phyloP scores from a whole-genome alignment of 78 protist genomes.

The Cavenderia fasciculata region DNA sequence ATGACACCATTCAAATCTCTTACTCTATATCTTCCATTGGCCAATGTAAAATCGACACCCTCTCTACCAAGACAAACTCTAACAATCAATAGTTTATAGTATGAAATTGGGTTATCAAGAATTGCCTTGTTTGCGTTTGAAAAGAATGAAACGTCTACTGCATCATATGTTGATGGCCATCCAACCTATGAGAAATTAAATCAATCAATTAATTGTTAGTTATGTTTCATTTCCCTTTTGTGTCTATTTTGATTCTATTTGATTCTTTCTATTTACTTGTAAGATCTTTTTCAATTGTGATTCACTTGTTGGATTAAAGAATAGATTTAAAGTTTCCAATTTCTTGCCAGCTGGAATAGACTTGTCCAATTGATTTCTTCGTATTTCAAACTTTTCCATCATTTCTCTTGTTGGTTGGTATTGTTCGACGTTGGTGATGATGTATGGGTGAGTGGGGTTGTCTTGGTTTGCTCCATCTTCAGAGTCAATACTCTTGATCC shows the following conservation, averaged over 20 bases:
- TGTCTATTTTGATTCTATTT: no score
- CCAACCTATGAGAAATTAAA: background rate
- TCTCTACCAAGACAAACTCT: slow-evolving; percentile 43
- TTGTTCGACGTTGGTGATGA: slow-evolving; percentile 16
- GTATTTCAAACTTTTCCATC: slow-evolving; percentile 28
- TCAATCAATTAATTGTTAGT: background rate
- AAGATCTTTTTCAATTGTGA: slow-evolving; percentile 12
- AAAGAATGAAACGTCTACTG: slow-evolving; percentile 5
- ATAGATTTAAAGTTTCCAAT: slow-evolving; percentile 27
- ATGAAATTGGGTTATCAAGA: background rate
- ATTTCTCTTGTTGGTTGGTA: slow-evolving; percentile 26
- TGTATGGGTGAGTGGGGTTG: slow-evolving; percentile 9
- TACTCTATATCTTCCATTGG: slow-evolving; percentile 9
- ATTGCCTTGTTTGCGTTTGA: slow-evolving; percentile 32
- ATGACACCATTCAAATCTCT: slow-evolving; percentile 3
- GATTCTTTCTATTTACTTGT: slow-evolving; percentile 16
- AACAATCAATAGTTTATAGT: background rate
- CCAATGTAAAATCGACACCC: slow-evolving; percentile 11
- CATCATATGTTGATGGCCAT: slow-evolving; percentile 19
- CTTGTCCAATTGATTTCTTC: slow-evolving; percentile 30
- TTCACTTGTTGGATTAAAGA: slow-evolving; percentile 35
- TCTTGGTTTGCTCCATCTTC: background rate
- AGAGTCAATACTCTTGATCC: slow-evolving; percentile 9
- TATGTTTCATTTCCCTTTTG: no score
- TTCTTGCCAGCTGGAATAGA: slow-evolving; percentile 22